Evolutionary conservation across 2,329 filamentous ascomycete species (phyloP).

Genomic region (Aspergillus unguis): DNA sequence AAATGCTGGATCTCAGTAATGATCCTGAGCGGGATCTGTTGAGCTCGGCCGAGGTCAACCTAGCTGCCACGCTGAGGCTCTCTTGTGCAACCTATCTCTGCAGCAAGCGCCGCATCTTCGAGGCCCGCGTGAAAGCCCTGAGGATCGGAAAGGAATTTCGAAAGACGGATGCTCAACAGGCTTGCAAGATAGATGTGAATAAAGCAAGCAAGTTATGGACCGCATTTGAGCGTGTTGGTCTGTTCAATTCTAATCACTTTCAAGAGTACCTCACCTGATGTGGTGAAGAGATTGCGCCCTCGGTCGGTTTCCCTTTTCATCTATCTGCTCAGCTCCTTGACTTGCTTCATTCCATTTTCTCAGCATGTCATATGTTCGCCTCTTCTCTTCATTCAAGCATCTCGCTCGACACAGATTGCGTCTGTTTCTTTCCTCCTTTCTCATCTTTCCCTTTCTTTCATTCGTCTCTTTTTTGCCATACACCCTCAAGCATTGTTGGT

Average conservation of each 20-base stretch:
- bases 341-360: too few relatives aligned
- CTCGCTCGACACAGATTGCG: too few relatives aligned
- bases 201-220: conserved; percentile 92
- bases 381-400: too few relatives aligned
- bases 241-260: conserved; percentile 63
- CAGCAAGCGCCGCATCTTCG: conserved; percentile 89
- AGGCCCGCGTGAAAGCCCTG: conserved; percentile 65
- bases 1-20: conserved; percentile 68
- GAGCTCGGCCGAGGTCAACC: conserved; percentile 70
- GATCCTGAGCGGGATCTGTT: conserved; percentile 69
- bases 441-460: neutral
- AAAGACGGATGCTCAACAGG: conserved; percentile 92
- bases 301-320: too few relatives aligned
- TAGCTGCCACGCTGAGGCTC: conserved; percentile 76
- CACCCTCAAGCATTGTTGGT: neutral
- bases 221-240: conserved; percentile 81
- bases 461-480: neutral
- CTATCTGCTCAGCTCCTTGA: too few relatives aligned
- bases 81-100: conserved; percentile 86
- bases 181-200: conserved; percentile 98
- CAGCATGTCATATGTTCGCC: too few relatives aligned
- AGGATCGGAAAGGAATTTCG: conserved; percentile 76
- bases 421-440: neutral
- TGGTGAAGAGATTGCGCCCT: neutral
- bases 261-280: conserved; percentile 38